Percentiles rank a stretch among this genome's conserved stretches.
These are phyloP conservation scores for Apiospora sp. DNA, from an alignment of 2,329 filamentous ascomycete species.

Conservation along the genomic window DNA sequence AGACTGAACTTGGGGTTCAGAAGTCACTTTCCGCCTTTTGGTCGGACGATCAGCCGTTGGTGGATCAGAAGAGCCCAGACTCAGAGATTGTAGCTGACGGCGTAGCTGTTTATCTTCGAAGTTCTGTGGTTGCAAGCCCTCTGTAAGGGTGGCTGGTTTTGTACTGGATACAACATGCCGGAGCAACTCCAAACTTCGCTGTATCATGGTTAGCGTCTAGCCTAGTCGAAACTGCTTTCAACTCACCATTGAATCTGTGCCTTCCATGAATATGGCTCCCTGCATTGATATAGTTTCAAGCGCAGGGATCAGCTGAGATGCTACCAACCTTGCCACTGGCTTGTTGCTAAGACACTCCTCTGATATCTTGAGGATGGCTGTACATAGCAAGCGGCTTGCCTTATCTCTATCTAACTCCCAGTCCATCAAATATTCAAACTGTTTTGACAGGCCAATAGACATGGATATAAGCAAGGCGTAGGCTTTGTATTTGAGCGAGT, in stretches of 20 bases:
- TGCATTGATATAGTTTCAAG: conserved; percentile 47
- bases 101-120: conserved; percentile 39
- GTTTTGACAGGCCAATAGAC: conserved; percentile 50
- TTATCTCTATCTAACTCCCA: conserved; percentile 38
- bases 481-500: conserved; percentile 45
- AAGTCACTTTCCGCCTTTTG: conserved; percentile 44
- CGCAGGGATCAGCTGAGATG: conserved; percentile 53
- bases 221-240: background rate
- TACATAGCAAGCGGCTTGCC: conserved; percentile 46
- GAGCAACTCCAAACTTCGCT: conserved; percentile 44
- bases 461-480: conserved; percentile 50
- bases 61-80: conserved; percentile 27
- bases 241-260: conserved; percentile 54
- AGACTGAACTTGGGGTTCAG: conserved; percentile 33
- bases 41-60: conserved; percentile 33
- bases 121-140: conserved; percentile 32
- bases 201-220: conserved; percentile 25
- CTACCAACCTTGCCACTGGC: conserved; percentile 49
- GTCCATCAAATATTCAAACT: conserved; percentile 41
- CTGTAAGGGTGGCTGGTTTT: conserved; percentile 32
- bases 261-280: conserved; percentile 41
- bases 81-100: conserved; percentile 34
- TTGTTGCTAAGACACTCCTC: conserved; percentile 43
- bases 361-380: conserved; percentile 49
- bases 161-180: conserved; percentile 35